Evolutionary conservation across 441 rosid species (phyloP).

Genomic region (Bocquillonia castaneifolia): DNA sequence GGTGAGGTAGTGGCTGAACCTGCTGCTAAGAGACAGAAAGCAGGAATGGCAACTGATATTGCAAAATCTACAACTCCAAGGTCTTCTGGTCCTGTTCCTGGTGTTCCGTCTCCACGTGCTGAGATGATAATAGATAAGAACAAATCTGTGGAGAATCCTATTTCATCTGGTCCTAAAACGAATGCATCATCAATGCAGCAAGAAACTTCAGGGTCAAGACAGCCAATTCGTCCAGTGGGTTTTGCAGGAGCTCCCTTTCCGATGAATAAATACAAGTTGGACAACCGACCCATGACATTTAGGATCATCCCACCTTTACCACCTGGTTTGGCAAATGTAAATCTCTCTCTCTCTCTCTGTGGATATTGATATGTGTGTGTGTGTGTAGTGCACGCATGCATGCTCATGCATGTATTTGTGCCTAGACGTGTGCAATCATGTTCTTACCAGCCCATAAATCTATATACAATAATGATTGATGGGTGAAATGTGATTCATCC

Average conservation of each 20-base stretch:
- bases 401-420: neutral
- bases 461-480: neutral
- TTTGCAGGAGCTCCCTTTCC: constrained; percentile 35
- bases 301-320: constrained; percentile 77
- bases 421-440: neutral
- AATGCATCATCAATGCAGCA: constrained; percentile 31
- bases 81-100: constrained; percentile 42
- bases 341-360: constrained; percentile 29
- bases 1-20: constrained; percentile 58
- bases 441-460: neutral
- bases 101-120: constrained; percentile 30
- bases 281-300: constrained; percentile 76
- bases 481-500: neutral
- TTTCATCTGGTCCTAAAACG: constrained; percentile 34
- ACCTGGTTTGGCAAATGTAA: constrained; percentile 70
- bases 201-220: constrained; percentile 45
- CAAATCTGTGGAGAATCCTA: constrained; percentile 39
- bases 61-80: constrained; percentile 31
- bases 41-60: constrained; percentile 38
- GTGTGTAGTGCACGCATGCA: neutral
- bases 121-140: constrained; percentile 40
- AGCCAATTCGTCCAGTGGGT: constrained; percentile 33
- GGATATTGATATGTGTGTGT: neutral
- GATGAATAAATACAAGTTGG: constrained; percentile 72
- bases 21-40: constrained; percentile 57